Evolutionary conservation across 2,329 filamentous ascomycete species (phyloP), one percentile per base, ranked within the genome.

Genomic region (Dichotomopilus funicola): DNA sequence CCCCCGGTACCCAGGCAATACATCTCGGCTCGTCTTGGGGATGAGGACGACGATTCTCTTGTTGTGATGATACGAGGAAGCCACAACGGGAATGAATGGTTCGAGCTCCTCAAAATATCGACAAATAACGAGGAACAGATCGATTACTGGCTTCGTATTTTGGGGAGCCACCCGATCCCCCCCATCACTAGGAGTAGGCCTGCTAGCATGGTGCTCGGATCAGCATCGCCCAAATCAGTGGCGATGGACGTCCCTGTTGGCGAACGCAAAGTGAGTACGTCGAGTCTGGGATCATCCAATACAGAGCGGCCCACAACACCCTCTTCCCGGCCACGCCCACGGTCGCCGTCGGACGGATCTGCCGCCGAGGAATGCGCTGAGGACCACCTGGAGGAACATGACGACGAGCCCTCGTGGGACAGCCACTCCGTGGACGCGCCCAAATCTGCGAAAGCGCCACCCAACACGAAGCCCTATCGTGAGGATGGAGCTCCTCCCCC

Each of bases 1-100:
- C 88, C 91, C n/a, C 92, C 94, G 1, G 78, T 96, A n/a, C 78
- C 85, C 13, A 78, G 83, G 60, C 77, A 79, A 38, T 79, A 82
- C 58, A 79, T 95, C 19, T 97, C 94, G 10, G 89, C 91, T 49
- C 85, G 92, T 41, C 83, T 79, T 57, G 91, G 91, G 19, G 19
- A 27, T 10, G 85, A 91, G 40, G 69, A 73, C 40, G 77, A 80
- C 51, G 80, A 83, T 34, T 86, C 95, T 62, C 79, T 97, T 59
- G 79, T 96, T 7, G 75, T 95, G 57, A 96, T 97, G 91, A 79
- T 96, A 53, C 84, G 90, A 56, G 91, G 90, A 42, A 75, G 75
- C 2, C 71, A 80, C 59, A 80, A 82, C 40, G 80, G 78, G 6
- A 75, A 79, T 51, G 83, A 88, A 61, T 97, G 92, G 91, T 85